phyloP scores from a whole-genome alignment of 768 basidiomycete genomes.

The Podaxis mareebaensis region DNA sequence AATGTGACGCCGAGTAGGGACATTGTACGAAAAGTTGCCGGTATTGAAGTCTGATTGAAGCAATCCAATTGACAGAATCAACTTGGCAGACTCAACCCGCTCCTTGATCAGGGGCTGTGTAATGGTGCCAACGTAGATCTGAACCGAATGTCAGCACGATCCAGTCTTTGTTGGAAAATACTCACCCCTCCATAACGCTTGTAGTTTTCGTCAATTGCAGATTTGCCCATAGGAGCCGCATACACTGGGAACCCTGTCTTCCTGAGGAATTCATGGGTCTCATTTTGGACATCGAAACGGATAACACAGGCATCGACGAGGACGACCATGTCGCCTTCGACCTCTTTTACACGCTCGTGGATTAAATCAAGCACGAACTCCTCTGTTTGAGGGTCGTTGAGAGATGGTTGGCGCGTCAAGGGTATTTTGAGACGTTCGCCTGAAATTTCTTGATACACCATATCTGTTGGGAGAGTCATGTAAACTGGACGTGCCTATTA shows the following conservation, averaged over 20 bases:
- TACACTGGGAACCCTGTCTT: conserved; percentile 75
- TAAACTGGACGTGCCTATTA: conserved; percentile 82
- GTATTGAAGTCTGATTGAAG: conserved; percentile 85
- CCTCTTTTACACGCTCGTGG: conserved; percentile 58
- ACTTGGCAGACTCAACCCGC: conserved; percentile 70
- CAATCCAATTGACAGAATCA: conserved; percentile 73
- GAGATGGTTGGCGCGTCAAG: conserved; percentile 47
- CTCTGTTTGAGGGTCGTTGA: conserved; percentile 60
- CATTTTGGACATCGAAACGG: conserved; percentile 66
- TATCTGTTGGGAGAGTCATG: conserved; percentile 81
- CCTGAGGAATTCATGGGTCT: conserved; percentile 61
- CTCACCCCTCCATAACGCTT: conserved; percentile 80
- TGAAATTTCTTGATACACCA: conserved; percentile 70
- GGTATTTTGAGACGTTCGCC: conserved; percentile 61
- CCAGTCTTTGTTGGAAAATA: conserved; percentile 15
- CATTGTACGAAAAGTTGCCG: conserved; percentile 80
- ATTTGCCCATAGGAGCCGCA: conserved; percentile 81
- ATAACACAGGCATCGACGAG: conserved; percentile 82
- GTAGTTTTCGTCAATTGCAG: conserved; percentile 67
- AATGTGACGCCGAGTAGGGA: conserved; percentile 56
- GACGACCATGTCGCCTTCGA: conserved; percentile 68
- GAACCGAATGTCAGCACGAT: conserved; percentile 10
- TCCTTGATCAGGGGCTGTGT: conserved; percentile 66
- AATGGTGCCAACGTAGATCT: conserved; percentile 80
- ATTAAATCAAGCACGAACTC: conserved; percentile 77